Evolutionary conservation across 768 basidiomycete genomes (phyloP).

Genomic region (Russula virescens): DNA sequence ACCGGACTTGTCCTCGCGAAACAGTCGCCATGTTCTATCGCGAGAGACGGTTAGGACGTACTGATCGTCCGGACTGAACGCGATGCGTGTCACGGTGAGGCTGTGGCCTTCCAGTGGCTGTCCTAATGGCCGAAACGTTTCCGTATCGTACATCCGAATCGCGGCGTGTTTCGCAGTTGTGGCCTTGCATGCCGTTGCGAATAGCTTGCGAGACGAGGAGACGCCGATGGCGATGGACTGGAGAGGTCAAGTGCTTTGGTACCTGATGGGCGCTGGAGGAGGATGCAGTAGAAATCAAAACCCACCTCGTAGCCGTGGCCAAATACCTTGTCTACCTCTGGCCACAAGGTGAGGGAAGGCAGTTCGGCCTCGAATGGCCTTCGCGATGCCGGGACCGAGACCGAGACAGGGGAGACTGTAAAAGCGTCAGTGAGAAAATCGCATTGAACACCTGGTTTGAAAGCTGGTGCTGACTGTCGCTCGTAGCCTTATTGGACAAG

Average conservation of each 20-base stretch:
- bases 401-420: slow-evolving; percentile 25
- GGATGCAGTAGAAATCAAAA: not conserved
- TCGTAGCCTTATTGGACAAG: slow-evolving; percentile 88
- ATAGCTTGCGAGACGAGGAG: slow-evolving; percentile 59
- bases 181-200: slow-evolving; percentile 91
- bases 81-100: slow-evolving; percentile 84
- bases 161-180: slow-evolving; percentile 85
- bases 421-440: slow-evolving; percentile 1
- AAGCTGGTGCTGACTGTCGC: slow-evolving; percentile 44
- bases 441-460: not conserved
- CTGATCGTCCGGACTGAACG: slow-evolving; percentile 82
- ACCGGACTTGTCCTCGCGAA: slow-evolving; percentile 46
- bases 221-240: slow-evolving; percentile 78
- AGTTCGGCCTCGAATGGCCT: slow-evolving; percentile 91
- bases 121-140: slow-evolving; percentile 65
- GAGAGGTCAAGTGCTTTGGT: not conserved
- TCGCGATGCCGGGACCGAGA: slow-evolving; percentile 29
- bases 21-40: slow-evolving; percentile 89
- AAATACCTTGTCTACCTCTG: slow-evolving; percentile 93
- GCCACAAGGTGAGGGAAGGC: slow-evolving; percentile 86
- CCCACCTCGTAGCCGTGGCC: slow-evolving; percentile 94
- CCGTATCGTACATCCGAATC: slow-evolving; percentile 73
- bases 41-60: slow-evolving; percentile 80
- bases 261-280: not conserved
- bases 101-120: slow-evolving; percentile 74